Conservation (phyloP, 2,329 filamentous ascomycete genomes). For the Apiospora arundinis region DNA sequence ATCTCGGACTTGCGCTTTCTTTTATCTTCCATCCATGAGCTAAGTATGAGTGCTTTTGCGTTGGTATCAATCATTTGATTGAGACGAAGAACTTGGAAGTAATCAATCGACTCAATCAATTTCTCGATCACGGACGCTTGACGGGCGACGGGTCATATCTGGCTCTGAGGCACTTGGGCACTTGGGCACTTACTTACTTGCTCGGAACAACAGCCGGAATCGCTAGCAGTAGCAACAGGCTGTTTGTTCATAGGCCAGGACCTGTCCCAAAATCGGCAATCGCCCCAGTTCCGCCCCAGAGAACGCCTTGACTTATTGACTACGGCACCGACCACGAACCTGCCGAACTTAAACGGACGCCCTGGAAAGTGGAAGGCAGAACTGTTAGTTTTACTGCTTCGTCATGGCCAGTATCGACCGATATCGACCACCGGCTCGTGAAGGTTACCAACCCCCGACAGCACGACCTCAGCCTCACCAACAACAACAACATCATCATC, state of each 20-base stretch:
- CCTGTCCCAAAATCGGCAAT: not conserved
- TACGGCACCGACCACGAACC: conserved; percentile 16
- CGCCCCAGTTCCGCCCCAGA: conserved; percentile 18
- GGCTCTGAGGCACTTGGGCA: too few relatives aligned
- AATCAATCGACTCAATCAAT: not conserved
- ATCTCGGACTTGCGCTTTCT: not conserved
- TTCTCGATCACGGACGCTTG: not conserved
- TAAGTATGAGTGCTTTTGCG: conserved; percentile 15
- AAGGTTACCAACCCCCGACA: conserved; percentile 61
- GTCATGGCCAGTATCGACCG: conserved; percentile 66
- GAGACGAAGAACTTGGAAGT: too few relatives aligned
- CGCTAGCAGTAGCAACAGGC: not conserved
- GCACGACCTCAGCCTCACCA: not conserved
- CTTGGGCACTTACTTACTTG: not conserved
- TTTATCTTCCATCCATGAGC: not conserved
- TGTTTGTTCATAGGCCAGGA: conserved; percentile 9
- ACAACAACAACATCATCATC: conserved; percentile 25
- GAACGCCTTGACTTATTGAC: conserved; percentile 16
- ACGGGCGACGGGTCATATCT: not conserved
- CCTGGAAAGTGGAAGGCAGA: conserved; percentile 8
- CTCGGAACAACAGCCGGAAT: conserved; percentile 14
- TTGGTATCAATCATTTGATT: not conserved
- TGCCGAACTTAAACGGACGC: conserved; percentile 11
- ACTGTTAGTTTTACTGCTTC: conserved; percentile 19
- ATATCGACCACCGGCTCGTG: conserved; percentile 60